These are phyloP conservation scores for Pterulicium gracile DNA, from an alignment of 1,284 basidiomycete genomes.

Conservation along the genomic window DNA sequence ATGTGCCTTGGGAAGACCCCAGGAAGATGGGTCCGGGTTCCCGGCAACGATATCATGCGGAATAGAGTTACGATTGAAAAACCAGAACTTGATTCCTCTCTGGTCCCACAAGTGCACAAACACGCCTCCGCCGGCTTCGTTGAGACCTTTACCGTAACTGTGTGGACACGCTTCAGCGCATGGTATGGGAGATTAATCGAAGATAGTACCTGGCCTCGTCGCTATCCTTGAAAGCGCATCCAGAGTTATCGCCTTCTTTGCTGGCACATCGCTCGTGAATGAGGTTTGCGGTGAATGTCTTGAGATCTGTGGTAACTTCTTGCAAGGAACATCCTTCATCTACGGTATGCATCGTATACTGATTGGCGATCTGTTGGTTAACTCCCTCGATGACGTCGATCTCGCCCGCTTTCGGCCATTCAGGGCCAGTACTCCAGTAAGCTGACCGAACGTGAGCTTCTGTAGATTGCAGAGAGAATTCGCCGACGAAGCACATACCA, in stretches of 20 bases:
- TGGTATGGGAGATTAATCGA: background rate
- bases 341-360: slow-evolving; percentile 44
- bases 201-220: background rate
- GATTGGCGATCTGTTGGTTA: slow-evolving; percentile 32
- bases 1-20: slow-evolving; percentile 59
- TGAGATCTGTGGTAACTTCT: slow-evolving; percentile 17
- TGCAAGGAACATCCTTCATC: slow-evolving; percentile 43
- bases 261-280: slow-evolving; percentile 37
- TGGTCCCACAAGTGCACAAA: slow-evolving; percentile 64
- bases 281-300: slow-evolving; percentile 16
- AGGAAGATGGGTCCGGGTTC: slow-evolving; percentile 49
- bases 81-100: slow-evolving; percentile 69
- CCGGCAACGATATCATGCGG: slow-evolving; percentile 56
- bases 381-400: slow-evolving; percentile 53
- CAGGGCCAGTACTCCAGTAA: slow-evolving; percentile 17
- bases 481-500: slow-evolving; percentile 10
- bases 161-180: slow-evolving; percentile 11
- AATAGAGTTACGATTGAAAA: slow-evolving; percentile 55
- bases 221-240: slow-evolving; percentile 52
- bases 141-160: slow-evolving; percentile 67
- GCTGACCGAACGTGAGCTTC: slow-evolving; percentile 12
- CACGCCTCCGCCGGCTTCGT: slow-evolving; percentile 58
- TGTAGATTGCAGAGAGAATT: background rate
- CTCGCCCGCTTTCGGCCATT: slow-evolving; percentile 43
- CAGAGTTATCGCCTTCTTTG: slow-evolving; percentile 39